A percentile compares a stretch with the other conserved stretches of the same genome.
These are phyloP conservation scores for Paramecium pentaurelia DNA, from an alignment of 73 alveolate genomes.

Conservation along the genomic window DNA sequence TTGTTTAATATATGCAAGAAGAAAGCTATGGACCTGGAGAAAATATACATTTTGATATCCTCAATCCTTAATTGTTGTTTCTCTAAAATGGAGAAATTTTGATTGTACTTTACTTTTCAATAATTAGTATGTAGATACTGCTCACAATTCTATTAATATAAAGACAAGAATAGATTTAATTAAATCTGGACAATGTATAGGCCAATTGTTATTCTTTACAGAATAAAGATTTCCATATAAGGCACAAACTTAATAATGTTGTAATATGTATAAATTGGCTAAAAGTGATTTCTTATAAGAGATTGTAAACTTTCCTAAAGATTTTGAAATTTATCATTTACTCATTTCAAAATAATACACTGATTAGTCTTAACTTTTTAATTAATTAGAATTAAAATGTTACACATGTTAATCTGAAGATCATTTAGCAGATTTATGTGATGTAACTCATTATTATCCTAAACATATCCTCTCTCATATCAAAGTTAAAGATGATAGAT, in stretches of 20 bases:
- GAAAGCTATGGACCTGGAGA: slow-evolving; percentile 35
- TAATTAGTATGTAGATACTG: not conserved
- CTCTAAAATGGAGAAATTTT: not conserved
- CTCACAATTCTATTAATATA: not conserved
- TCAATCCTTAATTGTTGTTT: not conserved
- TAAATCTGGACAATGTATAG: not conserved
- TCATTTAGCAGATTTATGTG: not conserved
- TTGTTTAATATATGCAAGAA: not conserved
- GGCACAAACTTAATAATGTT: not conserved
- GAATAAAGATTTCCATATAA: not conserved
- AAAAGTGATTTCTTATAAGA: not conserved
- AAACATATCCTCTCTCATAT: not conserved
- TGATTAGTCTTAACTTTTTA: not conserved
- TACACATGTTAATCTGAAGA: not conserved
- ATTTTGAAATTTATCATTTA: slow-evolving; percentile 11
- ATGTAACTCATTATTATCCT: slow-evolving; percentile 3
- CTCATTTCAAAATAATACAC: not conserved
- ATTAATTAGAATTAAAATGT: not conserved
- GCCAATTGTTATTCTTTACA: not conserved
- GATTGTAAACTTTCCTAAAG: not conserved
- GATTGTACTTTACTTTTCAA: not conserved
- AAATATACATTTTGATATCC: not conserved
- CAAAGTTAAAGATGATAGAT: not conserved
- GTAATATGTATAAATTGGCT: not conserved
- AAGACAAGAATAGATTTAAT: not conserved